Conservation (phyloP, 305 asterid genomes). For the Fraxinus albicans region DNA sequence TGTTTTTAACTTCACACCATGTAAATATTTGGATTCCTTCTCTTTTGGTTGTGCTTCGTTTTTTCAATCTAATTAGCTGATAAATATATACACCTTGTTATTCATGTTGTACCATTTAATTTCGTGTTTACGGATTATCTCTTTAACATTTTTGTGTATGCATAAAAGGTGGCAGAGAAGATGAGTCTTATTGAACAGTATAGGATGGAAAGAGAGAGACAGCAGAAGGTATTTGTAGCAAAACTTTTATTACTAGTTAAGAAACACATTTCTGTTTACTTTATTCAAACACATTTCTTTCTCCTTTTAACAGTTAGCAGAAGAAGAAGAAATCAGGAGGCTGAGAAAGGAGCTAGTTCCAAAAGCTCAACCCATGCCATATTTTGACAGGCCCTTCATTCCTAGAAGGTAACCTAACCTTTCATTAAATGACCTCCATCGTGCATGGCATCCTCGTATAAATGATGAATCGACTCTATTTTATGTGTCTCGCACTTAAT, state of each 20-base stretch:
- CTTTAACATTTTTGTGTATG: neutral
- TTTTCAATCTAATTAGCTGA: no score
- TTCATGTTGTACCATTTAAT: neutral
- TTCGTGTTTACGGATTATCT: neutral
- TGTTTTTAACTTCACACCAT: no score
- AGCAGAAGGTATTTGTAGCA: slow-evolving; percentile 53
- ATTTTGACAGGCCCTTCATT: slow-evolving; percentile 49
- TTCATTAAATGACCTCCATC: neutral
- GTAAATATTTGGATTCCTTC: no score
- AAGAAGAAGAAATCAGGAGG: slow-evolving; percentile 52
- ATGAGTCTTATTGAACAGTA: slow-evolving; percentile 58
- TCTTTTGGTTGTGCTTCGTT: no score
- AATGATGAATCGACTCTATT: neutral
- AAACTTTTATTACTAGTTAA: neutral
- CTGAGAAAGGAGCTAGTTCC: slow-evolving; percentile 54
- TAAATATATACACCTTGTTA: neutral
- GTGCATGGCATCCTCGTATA: neutral
- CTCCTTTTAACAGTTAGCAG: slow-evolving; percentile 38
- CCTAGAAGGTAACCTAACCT: slow-evolving; percentile 38
- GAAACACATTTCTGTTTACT: neutral
- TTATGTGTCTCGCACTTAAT: neutral
- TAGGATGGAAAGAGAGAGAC: slow-evolving; percentile 71
- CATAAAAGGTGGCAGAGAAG: slow-evolving; percentile 63
- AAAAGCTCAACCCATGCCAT: slow-evolving; percentile 59
- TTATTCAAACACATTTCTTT: neutral